Evolutionary conservation across 116 monocot genomes (phyloP).

Genomic region (Cymodocea nodosa): DNA sequence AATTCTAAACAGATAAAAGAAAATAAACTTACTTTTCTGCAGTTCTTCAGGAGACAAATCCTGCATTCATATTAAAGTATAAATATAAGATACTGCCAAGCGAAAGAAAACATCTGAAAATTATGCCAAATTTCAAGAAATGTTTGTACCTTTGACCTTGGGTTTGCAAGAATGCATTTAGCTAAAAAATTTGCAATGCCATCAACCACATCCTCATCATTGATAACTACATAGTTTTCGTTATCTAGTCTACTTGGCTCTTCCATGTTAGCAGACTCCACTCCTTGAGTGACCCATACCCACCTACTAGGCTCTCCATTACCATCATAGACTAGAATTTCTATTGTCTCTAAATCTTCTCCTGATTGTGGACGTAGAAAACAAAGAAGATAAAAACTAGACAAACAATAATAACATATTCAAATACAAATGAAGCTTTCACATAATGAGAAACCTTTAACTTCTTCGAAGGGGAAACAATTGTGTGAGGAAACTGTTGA

Average conservation of each 20-base stretch:
- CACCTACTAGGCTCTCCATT: constrained; percentile 50
- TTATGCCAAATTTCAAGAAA: not conserved
- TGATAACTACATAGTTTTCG: constrained; percentile 65
- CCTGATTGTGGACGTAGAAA: constrained; percentile 9
- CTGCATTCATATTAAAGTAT: constrained; percentile 23
- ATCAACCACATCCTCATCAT: constrained; percentile 80
- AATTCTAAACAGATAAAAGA: not conserved
- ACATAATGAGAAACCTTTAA: constrained; percentile 15
- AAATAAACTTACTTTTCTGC: constrained; percentile 49
- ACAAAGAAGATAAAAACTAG: too few relatives aligned
- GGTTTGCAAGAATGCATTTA: constrained; percentile 77
- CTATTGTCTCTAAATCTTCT: constrained; percentile 24
- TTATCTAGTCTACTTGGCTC: constrained; percentile 74
- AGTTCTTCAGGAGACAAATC: constrained; percentile 45
- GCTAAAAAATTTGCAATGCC: constrained; percentile 79
- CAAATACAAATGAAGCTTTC: not conserved
- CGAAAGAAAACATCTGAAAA: not conserved
- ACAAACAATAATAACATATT: not conserved
- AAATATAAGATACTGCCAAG: not conserved
- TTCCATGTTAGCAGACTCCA: constrained; percentile 37
- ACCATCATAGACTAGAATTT: constrained; percentile 27
- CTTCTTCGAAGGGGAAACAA: constrained; percentile 15
- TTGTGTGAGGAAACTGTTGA: constrained; percentile 13
- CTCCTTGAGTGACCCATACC: constrained; percentile 56
- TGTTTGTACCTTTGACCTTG: constrained; percentile 62